phyloP scores from a whole-genome alignment of 768 basidiomycete species.

The Tephrocybe sp. region DNA sequence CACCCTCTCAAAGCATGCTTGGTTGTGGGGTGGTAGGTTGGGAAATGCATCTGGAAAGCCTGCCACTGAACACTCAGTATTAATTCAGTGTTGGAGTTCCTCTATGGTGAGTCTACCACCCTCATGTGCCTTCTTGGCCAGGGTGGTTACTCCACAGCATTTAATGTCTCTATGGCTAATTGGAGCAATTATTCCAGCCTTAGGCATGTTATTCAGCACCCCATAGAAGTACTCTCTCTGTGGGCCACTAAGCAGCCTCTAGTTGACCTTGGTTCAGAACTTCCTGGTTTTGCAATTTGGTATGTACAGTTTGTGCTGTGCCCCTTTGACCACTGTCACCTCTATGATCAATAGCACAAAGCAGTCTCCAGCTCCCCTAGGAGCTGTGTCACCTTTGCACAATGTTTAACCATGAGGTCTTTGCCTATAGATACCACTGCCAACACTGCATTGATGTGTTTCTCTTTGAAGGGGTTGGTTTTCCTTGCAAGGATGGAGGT shows the following conservation, averaged over 20 bases:
- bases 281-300: constrained; percentile 21
- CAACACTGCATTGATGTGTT: constrained; percentile 20
- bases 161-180: constrained; percentile 33
- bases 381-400: constrained; percentile 18
- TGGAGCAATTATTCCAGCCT: constrained; percentile 31
- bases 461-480: constrained; percentile 25
- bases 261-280: no score
- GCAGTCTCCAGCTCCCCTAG: constrained; percentile 29
- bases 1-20: not conserved
- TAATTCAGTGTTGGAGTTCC: constrained; percentile 32
- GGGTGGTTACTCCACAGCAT: constrained; percentile 29
- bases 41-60: constrained; percentile 22
- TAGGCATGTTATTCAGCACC: constrained; percentile 32
- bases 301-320: constrained; percentile 35
- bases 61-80: constrained; percentile 29
- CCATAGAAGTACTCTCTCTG: constrained; percentile 30
- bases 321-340: no score
- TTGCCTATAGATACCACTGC: constrained; percentile 23
- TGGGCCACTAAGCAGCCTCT: constrained; percentile 28
- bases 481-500: constrained; percentile 20
- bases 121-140: constrained; percentile 38
- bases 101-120: constrained; percentile 27
- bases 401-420: constrained; percentile 28
- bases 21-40: constrained; percentile 22
- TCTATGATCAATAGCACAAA: no score